Base-by-base conservation (phyloP, 2,329 filamentous ascomycete genomes). In the Aaosphaeria pasadenensis region DNA sequence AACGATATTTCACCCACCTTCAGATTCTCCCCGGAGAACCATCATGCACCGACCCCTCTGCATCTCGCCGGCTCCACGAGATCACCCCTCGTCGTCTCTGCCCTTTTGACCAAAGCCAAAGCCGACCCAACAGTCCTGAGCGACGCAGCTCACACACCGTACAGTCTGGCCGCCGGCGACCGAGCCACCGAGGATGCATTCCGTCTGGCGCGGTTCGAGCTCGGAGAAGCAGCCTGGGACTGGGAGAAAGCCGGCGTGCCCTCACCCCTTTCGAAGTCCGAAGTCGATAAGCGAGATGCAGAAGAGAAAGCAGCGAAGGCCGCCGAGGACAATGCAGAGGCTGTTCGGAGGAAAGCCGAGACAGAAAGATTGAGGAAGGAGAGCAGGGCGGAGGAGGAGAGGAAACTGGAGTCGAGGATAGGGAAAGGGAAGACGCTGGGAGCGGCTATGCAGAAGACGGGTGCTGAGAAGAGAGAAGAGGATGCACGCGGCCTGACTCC, bases 101-200 rank as follows among this genome's bases (percentile, higher is more conserved):
- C 90, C 0, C 80, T 99, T 2, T 77, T 99, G 1, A 76, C 80
- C 1, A 91, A 92, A 69, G 86, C 79, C 4, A 78, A 78, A 1
- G 88, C 90, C 1, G 83, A 96, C 59, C 94, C 94, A 0, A 85
- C 84, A 0, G 47, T 85, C 1, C 62, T 68, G 62, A 69, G 70
- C 38, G 61, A 69, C 29, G 90, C 96, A 52, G 88, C 87, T n/a
- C 91, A 88, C 67, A 88, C 89, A 1, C 73, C 94, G 0, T 97
- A 95, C 66, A 90, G 95, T 47, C 80, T 99, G 1, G 84, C 89
- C 1, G 84, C 89, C 1, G 90, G 92, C 39, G 91, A 97, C 66
- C 83, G 91, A 4, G 72, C 85, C 2, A 96, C 91, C 0, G 84
- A 92, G 1, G 91, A 97, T 64, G 89, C 91, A 0, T 99, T 99